Evolutionary conservation across 768 basidiomycete species (phyloP).

Genomic region (Suillus americanus): DNA sequence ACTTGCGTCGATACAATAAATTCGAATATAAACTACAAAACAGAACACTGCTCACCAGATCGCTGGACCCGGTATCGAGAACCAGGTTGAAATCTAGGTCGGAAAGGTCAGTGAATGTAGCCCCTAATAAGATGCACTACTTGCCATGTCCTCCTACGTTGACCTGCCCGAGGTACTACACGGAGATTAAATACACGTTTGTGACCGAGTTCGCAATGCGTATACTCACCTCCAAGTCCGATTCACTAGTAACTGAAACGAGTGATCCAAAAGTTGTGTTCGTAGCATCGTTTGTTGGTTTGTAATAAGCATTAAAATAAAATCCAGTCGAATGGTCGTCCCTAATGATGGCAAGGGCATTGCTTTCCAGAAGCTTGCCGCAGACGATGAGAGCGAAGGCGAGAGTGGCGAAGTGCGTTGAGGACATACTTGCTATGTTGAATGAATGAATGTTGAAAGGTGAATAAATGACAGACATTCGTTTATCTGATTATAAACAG

Average conservation of each 20-base stretch:
- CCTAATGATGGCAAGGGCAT: conserved; percentile 19
- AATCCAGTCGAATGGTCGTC: conserved; percentile 1
- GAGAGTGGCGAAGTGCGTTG: conserved; percentile 3
- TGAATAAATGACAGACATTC: not conserved
- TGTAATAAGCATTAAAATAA: conserved; percentile 13
- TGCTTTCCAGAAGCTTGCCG: conserved; percentile 34
- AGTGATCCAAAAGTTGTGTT: conserved; percentile 21
- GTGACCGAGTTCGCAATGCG: not conserved
- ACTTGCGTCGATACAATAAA: conserved; percentile 7
- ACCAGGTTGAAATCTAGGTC: conserved; percentile 27
- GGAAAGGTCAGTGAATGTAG: not conserved
- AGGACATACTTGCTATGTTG: not conserved
- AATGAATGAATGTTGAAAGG: not conserved
- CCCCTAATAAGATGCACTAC: not conserved
- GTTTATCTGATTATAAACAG: not conserved
- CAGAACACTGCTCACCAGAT: conserved; percentile 10
- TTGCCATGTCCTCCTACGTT: conserved; percentile 31
- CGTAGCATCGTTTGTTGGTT: conserved; percentile 18
- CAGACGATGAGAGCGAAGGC: conserved; percentile 9
- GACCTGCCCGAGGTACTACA: conserved; percentile 28
- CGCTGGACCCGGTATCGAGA: conserved; percentile 31
- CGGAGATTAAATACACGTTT: not conserved
- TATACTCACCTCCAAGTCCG: conserved; percentile 27
- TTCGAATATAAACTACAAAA: not conserved
- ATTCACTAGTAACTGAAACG: conserved; percentile 17